Base-by-base conservation (phyloP, 257 asterid genomes). In the Mitragyna speciosa region DNA sequence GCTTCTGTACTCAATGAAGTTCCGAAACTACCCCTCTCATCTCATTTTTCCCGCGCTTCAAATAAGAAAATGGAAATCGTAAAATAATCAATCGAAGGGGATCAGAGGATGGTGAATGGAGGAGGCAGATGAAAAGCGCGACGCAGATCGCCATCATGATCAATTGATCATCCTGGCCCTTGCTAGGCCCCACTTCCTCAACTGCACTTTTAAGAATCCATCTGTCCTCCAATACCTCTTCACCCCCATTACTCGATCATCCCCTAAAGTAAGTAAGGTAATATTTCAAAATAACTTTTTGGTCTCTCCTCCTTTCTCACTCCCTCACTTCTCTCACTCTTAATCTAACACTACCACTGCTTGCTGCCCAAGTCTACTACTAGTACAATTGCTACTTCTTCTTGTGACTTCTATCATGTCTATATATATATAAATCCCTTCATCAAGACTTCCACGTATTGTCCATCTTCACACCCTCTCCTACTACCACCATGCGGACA, bases 201-300 rank as follows among this genome's bases (percentile, higher is more conserved):
- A 87, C 87, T 77, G 82, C 77, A 82, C 88, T 86, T 86, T 88
- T 81, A 91, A 89, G 85, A 89, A 89, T 84, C 90, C 85, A 73
- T 78, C 94, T 93, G 97, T 89, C 94, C 51, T 83, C 93, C 95
- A 90, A 87, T 89, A 89, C 82, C 83, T 81, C 48, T 56, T 30
- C 10, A 75, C 79, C 59, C 28, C 75, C 16, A 39, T 7, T 71
- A 5, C 31, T 8, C 43, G 54, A 77, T 20, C 0, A 22, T 47
- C 0, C 39, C 39, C 39, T 22, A 31, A 47, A 72, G 52, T 54
- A 14, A 56, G 26, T 56, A 16, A 9, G 14, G 19, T 36, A 36
- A 36, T 36, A 51, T 4, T 12, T 12, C 39, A 36, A 51, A 4
- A 3, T 0, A 15, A 51, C 5, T 0, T 15, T 4, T 16, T 20